Percentiles rank a stretch among this genome's conserved stretches.
Conservation (phyloP, 805 yeast genomes). For the Peterozyma xylosa region DNA sequence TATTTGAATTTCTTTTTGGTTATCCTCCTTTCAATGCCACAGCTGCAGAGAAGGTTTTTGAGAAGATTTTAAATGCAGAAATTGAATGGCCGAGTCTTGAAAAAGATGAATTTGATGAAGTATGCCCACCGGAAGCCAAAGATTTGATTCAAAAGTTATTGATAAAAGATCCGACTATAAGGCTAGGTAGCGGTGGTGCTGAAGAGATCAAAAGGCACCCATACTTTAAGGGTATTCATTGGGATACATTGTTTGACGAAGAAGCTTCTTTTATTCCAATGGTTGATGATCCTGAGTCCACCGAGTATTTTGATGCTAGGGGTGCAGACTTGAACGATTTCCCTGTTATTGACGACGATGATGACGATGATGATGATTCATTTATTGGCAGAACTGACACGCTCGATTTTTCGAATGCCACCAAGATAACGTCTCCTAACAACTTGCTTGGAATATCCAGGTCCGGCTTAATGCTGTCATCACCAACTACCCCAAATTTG, state of each 20-base stretch:
- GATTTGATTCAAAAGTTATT: conserved; percentile 65
- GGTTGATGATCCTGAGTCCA: conserved; percentile 72
- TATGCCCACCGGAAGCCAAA: conserved; percentile 60
- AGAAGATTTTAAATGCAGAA: conserved; percentile 63
- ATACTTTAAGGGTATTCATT: conserved; percentile 63
- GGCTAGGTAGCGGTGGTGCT: conserved; percentile 78
- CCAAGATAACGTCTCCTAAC: conserved; percentile 7
- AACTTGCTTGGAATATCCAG: conserved; percentile 15
- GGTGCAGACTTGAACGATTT: conserved; percentile 75
- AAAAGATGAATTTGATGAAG: conserved; percentile 40
- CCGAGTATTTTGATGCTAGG: conserved; percentile 85
- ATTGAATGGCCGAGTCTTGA: conserved; percentile 81
- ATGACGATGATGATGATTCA: conserved; percentile 20
- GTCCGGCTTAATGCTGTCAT: conserved; percentile 14
- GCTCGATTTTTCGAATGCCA: conserved; percentile 6
- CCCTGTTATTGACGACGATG: conserved; percentile 34
- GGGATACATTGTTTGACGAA: conserved; percentile 65
- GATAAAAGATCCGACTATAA: conserved; percentile 49
- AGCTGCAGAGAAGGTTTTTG: conserved; percentile 74
- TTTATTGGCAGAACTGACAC: conserved; percentile 7
- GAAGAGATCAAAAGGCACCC: conserved; percentile 74
- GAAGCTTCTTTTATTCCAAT: conserved; percentile 82
- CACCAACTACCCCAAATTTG: conserved; percentile 12
- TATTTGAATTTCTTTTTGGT: conserved; percentile 88
- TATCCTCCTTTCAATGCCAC: conserved; percentile 90